Conservation (phyloP, 2,329 filamentous ascomycete genomes). For the Arthroderma sp. region DNA sequence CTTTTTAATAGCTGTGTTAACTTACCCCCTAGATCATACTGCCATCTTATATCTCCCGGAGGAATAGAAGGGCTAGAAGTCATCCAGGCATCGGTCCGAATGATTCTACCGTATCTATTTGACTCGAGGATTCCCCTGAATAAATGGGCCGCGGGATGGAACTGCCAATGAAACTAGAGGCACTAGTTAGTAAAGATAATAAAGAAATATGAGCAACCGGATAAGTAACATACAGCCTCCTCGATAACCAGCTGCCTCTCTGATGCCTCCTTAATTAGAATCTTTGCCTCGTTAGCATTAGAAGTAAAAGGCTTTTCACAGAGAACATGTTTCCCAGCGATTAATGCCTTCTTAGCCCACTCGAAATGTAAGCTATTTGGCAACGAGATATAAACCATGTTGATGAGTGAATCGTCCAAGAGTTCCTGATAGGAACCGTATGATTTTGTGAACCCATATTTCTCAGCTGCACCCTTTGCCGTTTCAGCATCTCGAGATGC, state of each 20-base stretch:
- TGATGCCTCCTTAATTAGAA: slow-evolving; percentile 32
- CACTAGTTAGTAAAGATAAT: neutral
- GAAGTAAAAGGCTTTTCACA: slow-evolving; percentile 23
- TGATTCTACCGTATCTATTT: slow-evolving; percentile 23
- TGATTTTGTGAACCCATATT: slow-evolving; percentile 39
- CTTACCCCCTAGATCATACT: slow-evolving; percentile 26
- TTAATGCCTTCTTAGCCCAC: slow-evolving; percentile 33
- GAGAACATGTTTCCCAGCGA: slow-evolving; percentile 22
- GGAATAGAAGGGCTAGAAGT: slow-evolving; percentile 20
- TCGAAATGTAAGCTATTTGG: slow-evolving; percentile 29
- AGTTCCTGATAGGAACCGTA: slow-evolving; percentile 20
- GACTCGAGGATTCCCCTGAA: slow-evolving; percentile 27
- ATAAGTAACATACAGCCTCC: slow-evolving; percentile 37
- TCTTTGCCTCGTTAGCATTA: slow-evolving; percentile 29
- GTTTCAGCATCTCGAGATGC: slow-evolving; percentile 40
- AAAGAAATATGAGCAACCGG: neutral
- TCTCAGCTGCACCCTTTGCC: slow-evolving; percentile 40
- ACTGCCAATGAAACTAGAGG: slow-evolving; percentile 29
- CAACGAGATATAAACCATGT: slow-evolving; percentile 43
- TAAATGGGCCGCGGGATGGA: slow-evolving; percentile 32
- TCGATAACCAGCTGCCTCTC: slow-evolving; percentile 36
- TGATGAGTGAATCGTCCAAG: slow-evolving; percentile 25
- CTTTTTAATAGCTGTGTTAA: neutral
- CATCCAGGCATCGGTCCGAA: slow-evolving; percentile 20
- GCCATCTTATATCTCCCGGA: slow-evolving; percentile 28